Conservation (phyloP, 2,329 filamentous ascomycete species). For the Sclerotinia trifoliorum region DNA sequence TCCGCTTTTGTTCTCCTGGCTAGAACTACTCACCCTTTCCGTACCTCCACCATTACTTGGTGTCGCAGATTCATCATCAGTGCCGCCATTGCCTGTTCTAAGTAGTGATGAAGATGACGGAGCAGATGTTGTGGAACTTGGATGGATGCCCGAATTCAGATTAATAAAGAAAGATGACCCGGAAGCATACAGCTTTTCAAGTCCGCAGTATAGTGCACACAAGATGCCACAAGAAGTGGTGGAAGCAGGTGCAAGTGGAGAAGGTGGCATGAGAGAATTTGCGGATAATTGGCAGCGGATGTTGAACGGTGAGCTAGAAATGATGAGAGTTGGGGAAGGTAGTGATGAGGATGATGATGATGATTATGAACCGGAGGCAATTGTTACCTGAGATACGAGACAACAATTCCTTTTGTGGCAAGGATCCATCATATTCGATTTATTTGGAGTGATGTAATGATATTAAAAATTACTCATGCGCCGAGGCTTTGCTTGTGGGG, state of each 20-base stretch:
- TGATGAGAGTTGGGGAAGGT: conserved; percentile 42
- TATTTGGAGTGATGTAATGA: background rate
- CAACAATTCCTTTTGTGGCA: background rate
- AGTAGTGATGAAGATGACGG: conserved; percentile 47
- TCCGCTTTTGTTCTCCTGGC: conserved; percentile 84
- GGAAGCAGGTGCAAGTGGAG: conserved; percentile 63
- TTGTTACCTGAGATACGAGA: background rate
- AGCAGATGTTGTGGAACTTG: conserved; percentile 53
- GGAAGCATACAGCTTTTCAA: conserved; percentile 81
- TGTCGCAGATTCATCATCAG: conserved; percentile 41
- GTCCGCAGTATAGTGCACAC: conserved; percentile 88
- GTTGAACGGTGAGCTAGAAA: conserved; percentile 44
- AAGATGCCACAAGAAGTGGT: conserved; percentile 95
- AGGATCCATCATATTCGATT: background rate
- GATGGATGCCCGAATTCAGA: conserved; percentile 72
- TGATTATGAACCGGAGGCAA: conserved; percentile 21
- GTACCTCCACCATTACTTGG: conserved; percentile 59
- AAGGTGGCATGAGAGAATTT: conserved; percentile 79
- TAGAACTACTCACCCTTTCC: conserved; percentile 74
- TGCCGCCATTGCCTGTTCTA: conserved; percentile 38
- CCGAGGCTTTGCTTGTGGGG: conserved; percentile 7
- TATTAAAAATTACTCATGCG: conserved; percentile 7
- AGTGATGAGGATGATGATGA: conserved; percentile 44
- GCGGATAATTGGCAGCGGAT: conserved; percentile 70
- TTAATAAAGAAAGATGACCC: conserved; percentile 82